These are phyloP conservation scores for Starmera pachycereana DNA, from an alignment of 805 yeast genomes.

Conservation along the genomic window DNA sequence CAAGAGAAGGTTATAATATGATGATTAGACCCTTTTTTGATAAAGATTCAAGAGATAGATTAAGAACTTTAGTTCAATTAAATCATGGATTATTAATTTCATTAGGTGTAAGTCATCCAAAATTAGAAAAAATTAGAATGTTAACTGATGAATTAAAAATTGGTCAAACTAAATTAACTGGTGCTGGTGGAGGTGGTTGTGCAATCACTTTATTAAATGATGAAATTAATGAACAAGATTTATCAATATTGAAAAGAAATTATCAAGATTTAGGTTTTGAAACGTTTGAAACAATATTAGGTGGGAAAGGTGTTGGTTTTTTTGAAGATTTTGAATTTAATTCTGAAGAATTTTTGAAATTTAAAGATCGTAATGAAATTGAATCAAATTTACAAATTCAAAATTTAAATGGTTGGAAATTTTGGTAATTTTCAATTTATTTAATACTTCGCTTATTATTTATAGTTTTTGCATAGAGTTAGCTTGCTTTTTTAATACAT, in stretches of 20 bases:
- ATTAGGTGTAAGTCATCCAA: constrained; percentile 87
- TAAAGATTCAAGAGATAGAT: constrained; percentile 25
- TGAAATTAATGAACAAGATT: constrained; percentile 21
- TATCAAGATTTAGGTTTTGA: constrained; percentile 47
- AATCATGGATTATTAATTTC: constrained; percentile 85
- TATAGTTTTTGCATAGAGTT: no score
- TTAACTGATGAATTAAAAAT: constrained; percentile 52
- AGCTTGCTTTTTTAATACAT: no score
- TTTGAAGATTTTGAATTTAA: constrained; percentile 9
- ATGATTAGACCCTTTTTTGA: constrained; percentile 45
- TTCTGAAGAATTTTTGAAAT: constrained; percentile 26
- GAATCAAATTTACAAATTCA: constrained; percentile 37
- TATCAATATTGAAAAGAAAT: constrained; percentile 25
- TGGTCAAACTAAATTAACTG: constrained; percentile 91
- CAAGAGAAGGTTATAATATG: constrained; percentile 60
- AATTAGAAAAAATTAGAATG: constrained; percentile 65
- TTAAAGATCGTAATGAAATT: constrained; percentile 34
- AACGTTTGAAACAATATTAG: constrained; percentile 70
- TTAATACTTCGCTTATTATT: no score
- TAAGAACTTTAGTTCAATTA: constrained; percentile 58
- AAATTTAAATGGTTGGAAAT: constrained; percentile 39
- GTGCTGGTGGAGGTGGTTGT: constrained; percentile 99
- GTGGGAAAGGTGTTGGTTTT: constrained; percentile 83
- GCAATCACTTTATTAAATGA: constrained; percentile 71
- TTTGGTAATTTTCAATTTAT: constrained; percentile 36